These are phyloP conservation scores for Corymbia citriodora DNA, from an alignment of 441 rosid genomes.

Conservation along the genomic window DNA sequence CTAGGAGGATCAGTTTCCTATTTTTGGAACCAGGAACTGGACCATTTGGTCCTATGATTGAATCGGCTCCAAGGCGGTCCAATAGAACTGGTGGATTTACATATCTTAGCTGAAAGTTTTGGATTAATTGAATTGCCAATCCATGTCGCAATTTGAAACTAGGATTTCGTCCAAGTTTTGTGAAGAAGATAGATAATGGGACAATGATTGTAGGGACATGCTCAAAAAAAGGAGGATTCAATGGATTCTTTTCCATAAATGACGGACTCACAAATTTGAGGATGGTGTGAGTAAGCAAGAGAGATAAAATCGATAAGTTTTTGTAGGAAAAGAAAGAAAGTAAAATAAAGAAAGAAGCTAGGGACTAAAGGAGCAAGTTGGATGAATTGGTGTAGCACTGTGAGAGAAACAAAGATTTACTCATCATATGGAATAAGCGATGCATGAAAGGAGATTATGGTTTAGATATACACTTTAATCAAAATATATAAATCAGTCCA, in stretches of 20 bases:
- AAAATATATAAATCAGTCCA: no score
- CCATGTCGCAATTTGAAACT: background rate
- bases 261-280: background rate
- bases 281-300: background rate
- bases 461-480: background rate
- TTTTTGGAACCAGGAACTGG: no score
- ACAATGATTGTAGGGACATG: background rate
- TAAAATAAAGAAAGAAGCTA: background rate
- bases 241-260: background rate
- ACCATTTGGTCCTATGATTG: no score
- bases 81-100: background rate
- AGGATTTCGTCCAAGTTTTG: background rate
- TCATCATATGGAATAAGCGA: no score
- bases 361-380: background rate
- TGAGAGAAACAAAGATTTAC: background rate
- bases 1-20: background rate
- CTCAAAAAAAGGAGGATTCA: no score
- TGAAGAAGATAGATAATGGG: background rate
- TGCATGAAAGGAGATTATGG: background rate
- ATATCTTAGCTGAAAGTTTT: background rate
- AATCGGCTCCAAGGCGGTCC: fast-evolving
- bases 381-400: background rate
- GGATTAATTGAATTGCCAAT: background rate
- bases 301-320: background rate
- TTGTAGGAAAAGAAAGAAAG: background rate